Percentiles rank a stretch among this genome's conserved stretches.
phyloP scores from a whole-genome alignment of 768 basidiomycete species.

The Lactarius trivialis region DNA sequence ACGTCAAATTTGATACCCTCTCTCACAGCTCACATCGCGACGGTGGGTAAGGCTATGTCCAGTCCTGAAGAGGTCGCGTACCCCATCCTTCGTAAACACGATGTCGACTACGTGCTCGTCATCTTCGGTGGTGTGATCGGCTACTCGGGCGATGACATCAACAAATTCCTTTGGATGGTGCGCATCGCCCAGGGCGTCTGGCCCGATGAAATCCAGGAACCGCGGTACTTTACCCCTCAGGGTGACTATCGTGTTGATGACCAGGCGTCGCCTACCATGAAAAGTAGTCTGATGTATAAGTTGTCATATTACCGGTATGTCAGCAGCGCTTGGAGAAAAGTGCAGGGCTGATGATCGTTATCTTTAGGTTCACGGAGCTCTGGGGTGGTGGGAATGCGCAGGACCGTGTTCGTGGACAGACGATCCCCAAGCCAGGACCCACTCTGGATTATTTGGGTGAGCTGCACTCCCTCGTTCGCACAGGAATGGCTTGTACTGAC shows the following conservation, averaged over 20 bases:
- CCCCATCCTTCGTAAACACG: slow-evolving; percentile 93
- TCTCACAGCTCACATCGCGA: slow-evolving; percentile 84
- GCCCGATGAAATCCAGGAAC: slow-evolving; percentile 97
- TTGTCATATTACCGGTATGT: slow-evolving; percentile 91
- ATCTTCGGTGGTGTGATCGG: slow-evolving; percentile 97
- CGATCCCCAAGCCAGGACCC: slow-evolving; percentile 68
- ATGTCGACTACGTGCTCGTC: slow-evolving; percentile 94
- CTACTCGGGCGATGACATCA: slow-evolving; percentile 98
- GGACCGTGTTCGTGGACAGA: slow-evolving; percentile 88
- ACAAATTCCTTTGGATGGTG: slow-evolving; percentile 99
- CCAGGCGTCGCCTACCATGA: slow-evolving; percentile 79
- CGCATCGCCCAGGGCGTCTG: slow-evolving; percentile 92
- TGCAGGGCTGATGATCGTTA: not conserved
- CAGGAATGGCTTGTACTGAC: slow-evolving; percentile 2
- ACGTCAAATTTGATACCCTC: not conserved
- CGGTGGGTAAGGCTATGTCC: slow-evolving; percentile 98
- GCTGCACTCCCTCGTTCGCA: slow-evolving; percentile 26
- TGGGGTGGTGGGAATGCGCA: slow-evolving; percentile 67
- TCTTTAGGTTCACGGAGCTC: slow-evolving; percentile 71
- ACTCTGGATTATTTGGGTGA: slow-evolving; percentile 83
- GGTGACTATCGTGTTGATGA: slow-evolving; percentile 95
- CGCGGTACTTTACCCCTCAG: slow-evolving; percentile 83
- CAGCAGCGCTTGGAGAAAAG: not conserved
- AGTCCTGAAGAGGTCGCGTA: slow-evolving; percentile 92
- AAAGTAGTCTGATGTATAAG: slow-evolving; percentile 97